phyloP scores from a whole-genome alignment of 164 flowering plant genomes.

The Dillenia turbinata region DNA sequence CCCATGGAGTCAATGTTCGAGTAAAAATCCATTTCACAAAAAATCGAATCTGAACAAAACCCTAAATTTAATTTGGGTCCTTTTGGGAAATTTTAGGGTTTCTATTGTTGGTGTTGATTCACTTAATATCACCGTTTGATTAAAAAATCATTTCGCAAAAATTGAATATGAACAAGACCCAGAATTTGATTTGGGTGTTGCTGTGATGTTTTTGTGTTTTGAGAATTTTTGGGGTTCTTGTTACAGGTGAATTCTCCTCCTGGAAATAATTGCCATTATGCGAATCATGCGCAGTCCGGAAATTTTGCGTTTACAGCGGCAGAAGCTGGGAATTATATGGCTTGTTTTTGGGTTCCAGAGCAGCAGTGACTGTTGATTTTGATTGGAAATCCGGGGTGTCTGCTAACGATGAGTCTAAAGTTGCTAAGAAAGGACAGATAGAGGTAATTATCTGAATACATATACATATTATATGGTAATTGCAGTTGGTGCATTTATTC shows the following conservation, averaged over 20 bases:
- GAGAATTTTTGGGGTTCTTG: conserved; percentile 4
- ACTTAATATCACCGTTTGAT: conserved; percentile 24
- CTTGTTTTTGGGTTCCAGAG: conserved; percentile 57
- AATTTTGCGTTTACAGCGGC: conserved; percentile 73
- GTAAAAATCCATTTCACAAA: conserved; percentile 12
- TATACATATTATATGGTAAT: no score
- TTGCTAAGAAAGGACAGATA: conserved; percentile 72
- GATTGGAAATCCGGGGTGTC: conserved; percentile 80
- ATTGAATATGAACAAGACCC: not conserved
- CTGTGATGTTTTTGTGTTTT: not conserved
- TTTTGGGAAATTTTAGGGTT: not conserved
- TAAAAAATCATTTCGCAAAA: conserved; percentile 1
- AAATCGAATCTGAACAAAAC: not conserved
- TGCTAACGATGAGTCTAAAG: conserved; percentile 72
- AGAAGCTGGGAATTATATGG: conserved; percentile 61
- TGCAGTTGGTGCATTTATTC: no score
- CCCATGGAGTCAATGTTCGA: conserved; percentile 38
- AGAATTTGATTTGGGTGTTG: not conserved
- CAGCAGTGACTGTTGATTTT: conserved; percentile 55
- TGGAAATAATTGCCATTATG: conserved; percentile 52
- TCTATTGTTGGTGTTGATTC: conserved; percentile 34
- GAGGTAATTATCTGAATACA: conserved; percentile 37
- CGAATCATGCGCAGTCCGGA: conserved; percentile 51
- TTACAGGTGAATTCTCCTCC: conserved; percentile 61
- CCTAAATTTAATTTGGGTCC: not conserved